phyloP scores from a whole-genome alignment of 805 yeast species.

The Metschnikowia baotianmanensis region DNA sequence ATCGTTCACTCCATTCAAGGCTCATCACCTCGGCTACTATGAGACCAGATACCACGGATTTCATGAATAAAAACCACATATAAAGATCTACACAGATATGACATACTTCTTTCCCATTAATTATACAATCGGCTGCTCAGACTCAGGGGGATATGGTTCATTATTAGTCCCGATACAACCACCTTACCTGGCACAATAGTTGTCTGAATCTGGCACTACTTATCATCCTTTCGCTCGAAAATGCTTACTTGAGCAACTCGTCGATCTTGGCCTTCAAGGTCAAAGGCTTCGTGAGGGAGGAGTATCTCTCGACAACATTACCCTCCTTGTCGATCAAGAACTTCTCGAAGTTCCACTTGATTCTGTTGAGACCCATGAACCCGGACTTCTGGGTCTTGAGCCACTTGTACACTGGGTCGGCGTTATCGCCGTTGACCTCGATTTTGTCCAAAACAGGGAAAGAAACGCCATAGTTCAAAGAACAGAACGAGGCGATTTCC shows the following conservation, averaged over 20 bases:
- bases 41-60: no score
- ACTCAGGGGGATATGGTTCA: no score
- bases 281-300: slow-evolving; percentile 59
- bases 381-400: slow-evolving; percentile 63
- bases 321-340: slow-evolving; percentile 42
- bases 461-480: slow-evolving; percentile 80
- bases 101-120: no score
- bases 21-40: no score
- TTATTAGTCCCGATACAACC: no score
- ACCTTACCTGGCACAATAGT: no score
- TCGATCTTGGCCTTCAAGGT: slow-evolving; percentile 23
- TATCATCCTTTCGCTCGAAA: no score
- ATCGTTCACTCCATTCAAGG: no score
- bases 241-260: slow-evolving; percentile 21
- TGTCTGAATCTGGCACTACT: no score
- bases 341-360: slow-evolving; percentile 48
- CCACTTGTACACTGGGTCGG: slow-evolving; percentile 77
- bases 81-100: no score
- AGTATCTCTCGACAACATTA: slow-evolving; percentile 47
- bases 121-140: no score
- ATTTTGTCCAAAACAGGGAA: slow-evolving; percentile 87
- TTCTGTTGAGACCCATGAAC: slow-evolving; percentile 38
- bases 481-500: slow-evolving; percentile 72
- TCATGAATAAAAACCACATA: no score
- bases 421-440: slow-evolving; percentile 82